These are phyloP conservation scores for Trichoderma parareesei DNA, from an alignment of 495 filamentous ascomycete species.

Conservation along the genomic window DNA sequence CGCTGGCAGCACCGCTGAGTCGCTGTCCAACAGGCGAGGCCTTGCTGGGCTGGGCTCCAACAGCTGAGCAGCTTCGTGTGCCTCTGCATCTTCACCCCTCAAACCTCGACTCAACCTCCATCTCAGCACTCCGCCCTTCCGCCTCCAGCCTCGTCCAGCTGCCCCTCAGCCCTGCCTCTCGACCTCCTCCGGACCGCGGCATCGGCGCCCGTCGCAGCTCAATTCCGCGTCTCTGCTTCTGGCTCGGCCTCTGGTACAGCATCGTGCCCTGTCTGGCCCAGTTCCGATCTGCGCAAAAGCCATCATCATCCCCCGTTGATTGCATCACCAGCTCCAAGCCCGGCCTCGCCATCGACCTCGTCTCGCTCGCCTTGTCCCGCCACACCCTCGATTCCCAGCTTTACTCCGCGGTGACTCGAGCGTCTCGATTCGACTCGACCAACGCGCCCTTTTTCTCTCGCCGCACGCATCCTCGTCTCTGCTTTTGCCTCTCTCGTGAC, in stretches of 20 bases:
- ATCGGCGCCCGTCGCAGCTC: neutral
- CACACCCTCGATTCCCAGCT: conserved; percentile 12
- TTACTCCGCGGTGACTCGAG: conserved; percentile 12
- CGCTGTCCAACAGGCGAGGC: too few relatives aligned
- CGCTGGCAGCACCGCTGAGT: neutral
- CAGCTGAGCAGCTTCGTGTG: neutral
- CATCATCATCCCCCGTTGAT: neutral
- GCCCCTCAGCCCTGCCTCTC: neutral
- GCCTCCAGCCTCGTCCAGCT: neutral
- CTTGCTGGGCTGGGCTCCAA: too few relatives aligned
- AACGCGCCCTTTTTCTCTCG: conserved; percentile 10
- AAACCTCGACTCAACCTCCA: neutral
- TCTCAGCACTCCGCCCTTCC: too few relatives aligned
- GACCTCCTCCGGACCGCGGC: neutral
- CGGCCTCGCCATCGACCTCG: conserved; percentile 2
- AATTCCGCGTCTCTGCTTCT: neutral
- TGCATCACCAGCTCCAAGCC: neutral
- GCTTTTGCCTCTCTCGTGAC: conserved; percentile 17
- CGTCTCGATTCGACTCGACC: neutral
- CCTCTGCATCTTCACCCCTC: conserved; percentile 1
- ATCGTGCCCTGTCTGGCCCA: too few relatives aligned
- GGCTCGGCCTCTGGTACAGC: neutral
- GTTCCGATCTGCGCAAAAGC: neutral
- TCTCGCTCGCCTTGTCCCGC: conserved; percentile 9
- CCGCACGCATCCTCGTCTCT: conserved; percentile 12